A percentile compares a stretch with the other conserved stretches of the same genome.
phyloP scores from a whole-genome alignment of 176 grass and related monocot species.

The Cocos nucifera region DNA sequence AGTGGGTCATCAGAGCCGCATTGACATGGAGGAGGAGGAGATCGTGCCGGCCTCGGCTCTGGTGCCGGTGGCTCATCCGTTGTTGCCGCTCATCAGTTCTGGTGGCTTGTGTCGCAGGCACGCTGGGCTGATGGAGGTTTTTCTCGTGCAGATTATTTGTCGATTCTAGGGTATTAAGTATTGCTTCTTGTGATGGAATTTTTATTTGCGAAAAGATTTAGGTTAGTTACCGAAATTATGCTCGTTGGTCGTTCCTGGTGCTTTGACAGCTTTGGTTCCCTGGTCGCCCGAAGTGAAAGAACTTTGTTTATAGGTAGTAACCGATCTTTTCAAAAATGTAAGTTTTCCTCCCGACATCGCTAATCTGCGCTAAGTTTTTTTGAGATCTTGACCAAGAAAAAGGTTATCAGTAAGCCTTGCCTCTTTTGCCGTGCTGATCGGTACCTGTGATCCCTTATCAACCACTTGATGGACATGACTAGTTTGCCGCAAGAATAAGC shows the following conservation, averaged over 20 bases:
- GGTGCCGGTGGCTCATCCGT: constrained; percentile 48
- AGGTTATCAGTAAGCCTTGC: too few relatives aligned
- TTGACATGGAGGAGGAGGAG: constrained; percentile 44
- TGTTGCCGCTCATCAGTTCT: constrained; percentile 61
- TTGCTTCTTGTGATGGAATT: constrained; percentile 6
- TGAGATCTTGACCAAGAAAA: too few relatives aligned
- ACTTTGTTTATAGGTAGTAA: background rate
- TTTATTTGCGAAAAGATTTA: constrained; percentile 17
- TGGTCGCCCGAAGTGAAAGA: constrained; percentile 89
- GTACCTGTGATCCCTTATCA: too few relatives aligned
- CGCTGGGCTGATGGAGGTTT: background rate
- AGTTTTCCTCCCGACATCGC: too few relatives aligned
- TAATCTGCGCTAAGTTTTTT: too few relatives aligned
- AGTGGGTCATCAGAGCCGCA: constrained; percentile 43
- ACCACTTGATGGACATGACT: too few relatives aligned
- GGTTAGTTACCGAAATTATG: constrained; percentile 54
- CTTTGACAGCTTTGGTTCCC: constrained; percentile 74
- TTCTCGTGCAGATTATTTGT: background rate
- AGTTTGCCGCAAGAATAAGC: too few relatives aligned
- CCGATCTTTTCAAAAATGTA: too few relatives aligned
- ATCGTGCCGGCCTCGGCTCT: constrained; percentile 24
- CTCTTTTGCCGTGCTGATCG: too few relatives aligned
- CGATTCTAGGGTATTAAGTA: background rate
- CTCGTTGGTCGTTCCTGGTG: constrained; percentile 66
- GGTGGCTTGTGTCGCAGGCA: constrained; percentile 85